phyloP scores from a whole-genome alignment of 2,329 filamentous ascomycete species.

The Ascochyta rabiei region DNA sequence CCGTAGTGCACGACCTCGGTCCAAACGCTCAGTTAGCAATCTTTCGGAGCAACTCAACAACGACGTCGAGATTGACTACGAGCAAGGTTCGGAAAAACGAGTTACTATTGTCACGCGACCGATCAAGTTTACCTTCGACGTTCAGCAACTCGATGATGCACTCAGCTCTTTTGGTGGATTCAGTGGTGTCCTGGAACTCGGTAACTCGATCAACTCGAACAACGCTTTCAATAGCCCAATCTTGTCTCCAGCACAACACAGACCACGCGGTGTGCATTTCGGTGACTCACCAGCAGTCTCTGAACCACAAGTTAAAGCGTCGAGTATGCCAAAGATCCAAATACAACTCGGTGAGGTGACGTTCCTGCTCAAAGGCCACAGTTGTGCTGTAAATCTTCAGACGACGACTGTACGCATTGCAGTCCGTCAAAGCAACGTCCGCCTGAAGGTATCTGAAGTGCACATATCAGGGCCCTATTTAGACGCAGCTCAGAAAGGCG shows the following conservation, averaged over 20 bases:
- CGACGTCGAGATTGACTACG: slow-evolving; percentile 43
- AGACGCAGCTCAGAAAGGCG: slow-evolving; percentile 58
- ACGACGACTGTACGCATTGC: slow-evolving; percentile 84
- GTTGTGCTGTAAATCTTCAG: slow-evolving; percentile 74
- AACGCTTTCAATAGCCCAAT: slow-evolving; percentile 56
- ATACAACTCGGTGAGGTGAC: slow-evolving; percentile 76
- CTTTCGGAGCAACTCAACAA: slow-evolving; percentile 32
- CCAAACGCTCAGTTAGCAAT: slow-evolving; percentile 30
- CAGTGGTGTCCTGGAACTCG: slow-evolving; percentile 87
- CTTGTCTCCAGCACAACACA: slow-evolving; percentile 36
- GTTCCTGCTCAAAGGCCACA: slow-evolving; percentile 77
- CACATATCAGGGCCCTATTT: slow-evolving; percentile 73
- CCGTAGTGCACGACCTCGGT: slow-evolving; percentile 40
- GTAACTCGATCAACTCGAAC: slow-evolving; percentile 79
- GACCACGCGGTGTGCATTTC: slow-evolving; percentile 63
- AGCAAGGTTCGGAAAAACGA: slow-evolving; percentile 38
- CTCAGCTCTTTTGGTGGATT: slow-evolving; percentile 89
- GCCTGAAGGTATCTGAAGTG: slow-evolving; percentile 76
- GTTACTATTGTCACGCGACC: slow-evolving; percentile 77
- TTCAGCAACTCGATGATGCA: slow-evolving; percentile 82
- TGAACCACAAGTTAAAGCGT: slow-evolving; percentile 19
- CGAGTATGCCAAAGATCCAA: slow-evolving; percentile 67
- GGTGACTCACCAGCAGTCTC: slow-evolving; percentile 51
- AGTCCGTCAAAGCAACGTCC: slow-evolving; percentile 73
- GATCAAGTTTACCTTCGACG: slow-evolving; percentile 74